Conservation (phyloP, 2,329 filamentous ascomycete genomes). For the Trichoderma atroviride region DNA sequence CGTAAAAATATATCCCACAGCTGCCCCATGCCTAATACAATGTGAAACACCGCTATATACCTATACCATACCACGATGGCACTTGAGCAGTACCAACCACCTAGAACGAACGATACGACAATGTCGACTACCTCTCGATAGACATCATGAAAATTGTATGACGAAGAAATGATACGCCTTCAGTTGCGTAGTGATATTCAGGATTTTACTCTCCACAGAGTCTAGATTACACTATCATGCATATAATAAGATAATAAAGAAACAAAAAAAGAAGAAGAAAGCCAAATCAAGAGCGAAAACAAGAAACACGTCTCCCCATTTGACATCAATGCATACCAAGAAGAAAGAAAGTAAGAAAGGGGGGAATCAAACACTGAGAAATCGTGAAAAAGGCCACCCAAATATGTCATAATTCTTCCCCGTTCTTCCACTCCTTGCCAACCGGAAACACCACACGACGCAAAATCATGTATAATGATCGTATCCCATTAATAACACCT, state of each 20-base stretch:
- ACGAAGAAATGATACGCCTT: background rate
- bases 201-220: conserved; percentile 1
- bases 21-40: background rate
- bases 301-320: background rate
- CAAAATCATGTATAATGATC: conserved; percentile 15
- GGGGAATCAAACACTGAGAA: background rate
- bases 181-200: conserved; percentile 13
- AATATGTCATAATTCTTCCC: conserved; percentile 1
- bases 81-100: background rate
- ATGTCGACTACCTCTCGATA: background rate
- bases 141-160: background rate
- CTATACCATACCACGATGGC: background rate
- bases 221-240: conserved; percentile 25
- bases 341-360: background rate
- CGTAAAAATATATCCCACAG: background rate
- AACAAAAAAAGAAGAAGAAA: background rate
- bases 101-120: background rate
- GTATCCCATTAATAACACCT: conserved; percentile 9
- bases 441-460: conserved; percentile 5
- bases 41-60: background rate
- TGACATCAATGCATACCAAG: conserved; percentile 5
- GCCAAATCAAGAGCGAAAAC: background rate
- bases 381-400: conserved; percentile 8
- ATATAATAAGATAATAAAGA: background rate
- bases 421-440: background rate